phyloP scores from a whole-genome alignment of 768 basidiomycete genomes.

The Nidularia pulvinata region DNA sequence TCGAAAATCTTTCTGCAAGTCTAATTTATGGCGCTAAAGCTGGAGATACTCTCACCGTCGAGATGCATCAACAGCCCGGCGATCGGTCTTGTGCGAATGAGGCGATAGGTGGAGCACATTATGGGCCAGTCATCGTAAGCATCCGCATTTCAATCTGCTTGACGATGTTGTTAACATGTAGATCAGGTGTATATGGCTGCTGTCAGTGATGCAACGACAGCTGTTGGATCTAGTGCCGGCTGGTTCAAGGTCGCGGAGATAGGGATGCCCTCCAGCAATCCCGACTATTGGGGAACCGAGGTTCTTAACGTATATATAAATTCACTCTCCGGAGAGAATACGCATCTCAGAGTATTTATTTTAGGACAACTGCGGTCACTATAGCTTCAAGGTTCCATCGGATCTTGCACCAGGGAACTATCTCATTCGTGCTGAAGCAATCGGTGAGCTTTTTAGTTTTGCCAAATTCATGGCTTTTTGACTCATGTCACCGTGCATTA shows the following conservation, averaged over 20 bases:
- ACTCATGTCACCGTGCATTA: neutral
- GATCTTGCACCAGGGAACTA: constrained; percentile 42
- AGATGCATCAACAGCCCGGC: constrained; percentile 54
- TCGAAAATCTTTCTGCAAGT: neutral
- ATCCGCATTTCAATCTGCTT: too few species aligned
- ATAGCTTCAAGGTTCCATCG: constrained; percentile 44
- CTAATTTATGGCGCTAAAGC: constrained; percentile 19
- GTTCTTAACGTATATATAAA: constrained; percentile 24
- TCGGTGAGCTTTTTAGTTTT: constrained; percentile 25
- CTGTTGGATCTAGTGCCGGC: constrained; percentile 31
- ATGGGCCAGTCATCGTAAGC: constrained; percentile 35
- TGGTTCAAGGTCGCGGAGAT: constrained; percentile 57
- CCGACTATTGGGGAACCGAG: constrained; percentile 41
- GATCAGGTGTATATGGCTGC: constrained; percentile 34
- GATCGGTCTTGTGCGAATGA: constrained; percentile 43
- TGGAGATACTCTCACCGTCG: constrained; percentile 46
- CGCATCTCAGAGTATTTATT: neutral
- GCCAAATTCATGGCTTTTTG: neutral
- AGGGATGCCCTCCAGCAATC: constrained; percentile 45
- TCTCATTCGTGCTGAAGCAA: constrained; percentile 44
- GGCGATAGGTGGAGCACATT: constrained; percentile 54
- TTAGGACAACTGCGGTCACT: constrained; percentile 54
- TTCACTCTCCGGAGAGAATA: neutral
- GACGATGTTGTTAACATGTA: too few species aligned
- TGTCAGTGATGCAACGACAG: constrained; percentile 41